phyloP scores from a whole-genome alignment of 306 rosid species.

The Lupinus albus region DNA sequence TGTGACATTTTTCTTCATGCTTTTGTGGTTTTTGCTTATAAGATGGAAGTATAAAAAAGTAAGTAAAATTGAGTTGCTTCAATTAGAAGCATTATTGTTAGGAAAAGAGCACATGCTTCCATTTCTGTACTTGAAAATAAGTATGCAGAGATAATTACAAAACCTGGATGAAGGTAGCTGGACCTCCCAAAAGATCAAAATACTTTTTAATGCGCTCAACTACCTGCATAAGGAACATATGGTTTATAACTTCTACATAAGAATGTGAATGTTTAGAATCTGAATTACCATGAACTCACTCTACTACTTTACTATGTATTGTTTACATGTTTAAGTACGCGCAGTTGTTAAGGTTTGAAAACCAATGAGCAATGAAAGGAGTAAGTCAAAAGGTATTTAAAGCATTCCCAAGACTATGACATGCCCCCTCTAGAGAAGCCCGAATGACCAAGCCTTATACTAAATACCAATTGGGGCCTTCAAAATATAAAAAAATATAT shows the following conservation, averaged over 20 bases:
- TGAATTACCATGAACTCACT: neutral
- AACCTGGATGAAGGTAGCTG: conserved; percentile 96
- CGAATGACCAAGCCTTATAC: too few species aligned
- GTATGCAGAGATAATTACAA: neutral
- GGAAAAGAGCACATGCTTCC: conserved; percentile 1
- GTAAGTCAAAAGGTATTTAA: too few species aligned
- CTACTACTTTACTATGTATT: neutral
- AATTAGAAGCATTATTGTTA: conserved; percentile 3
- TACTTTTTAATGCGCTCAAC: conserved; percentile 81
- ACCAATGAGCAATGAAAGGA: too few species aligned
- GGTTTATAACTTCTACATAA: conserved; percentile 21
- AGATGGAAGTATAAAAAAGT: neutral
- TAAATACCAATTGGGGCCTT: too few species aligned
- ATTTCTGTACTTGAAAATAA: conserved; percentile 9
- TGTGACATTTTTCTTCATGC: neutral
- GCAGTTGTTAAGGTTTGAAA: too few species aligned
- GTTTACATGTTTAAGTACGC: neutral
- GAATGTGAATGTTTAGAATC: neutral
- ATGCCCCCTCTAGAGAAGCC: too few species aligned
- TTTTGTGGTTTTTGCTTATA: conserved; percentile 8
- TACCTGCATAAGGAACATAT: conserved; percentile 50
- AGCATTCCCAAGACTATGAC: too few species aligned
- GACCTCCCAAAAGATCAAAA: conserved; percentile 87
- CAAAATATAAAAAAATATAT: too few species aligned
- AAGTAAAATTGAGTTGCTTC: conserved; percentile 12